These are phyloP conservation scores for Oryza rufipogon DNA, from an alignment of 176 grass and related monocot genomes.

Conservation along the genomic window DNA sequence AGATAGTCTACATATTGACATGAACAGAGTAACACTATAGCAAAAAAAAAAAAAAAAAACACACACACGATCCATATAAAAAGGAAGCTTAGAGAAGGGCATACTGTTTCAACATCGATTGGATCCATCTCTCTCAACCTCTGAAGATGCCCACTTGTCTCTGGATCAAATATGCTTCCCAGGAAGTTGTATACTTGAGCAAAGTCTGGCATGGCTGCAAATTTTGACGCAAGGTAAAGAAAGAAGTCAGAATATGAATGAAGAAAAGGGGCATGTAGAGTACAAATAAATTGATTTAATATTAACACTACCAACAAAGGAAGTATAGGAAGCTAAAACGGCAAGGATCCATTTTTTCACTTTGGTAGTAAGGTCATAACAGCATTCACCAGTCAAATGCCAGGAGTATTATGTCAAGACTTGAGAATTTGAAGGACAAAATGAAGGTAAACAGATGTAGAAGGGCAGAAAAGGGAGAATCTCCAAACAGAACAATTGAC, in stretches of 20 bases:
- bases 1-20: conserved; percentile 12
- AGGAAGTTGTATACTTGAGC: conserved; percentile 82
- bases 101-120: conserved; percentile 88
- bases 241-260: neutral
- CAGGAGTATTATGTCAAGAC: neutral
- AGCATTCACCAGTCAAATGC: neutral
- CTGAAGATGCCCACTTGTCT: conserved; percentile 68
- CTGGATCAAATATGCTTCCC: conserved; percentile 88
- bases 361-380: neutral
- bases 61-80: neutral
- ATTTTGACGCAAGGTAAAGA: conserved; percentile 8
- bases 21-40: neutral
- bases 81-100: conserved; percentile 34
- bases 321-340: neutral
- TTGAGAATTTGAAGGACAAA: neutral
- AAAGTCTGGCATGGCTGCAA: conserved; percentile 78
- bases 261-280: neutral
- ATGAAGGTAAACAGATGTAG: conserved; percentile 12
- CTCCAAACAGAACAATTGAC: neutral
- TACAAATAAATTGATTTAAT: neutral
- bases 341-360: neutral
- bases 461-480: neutral
- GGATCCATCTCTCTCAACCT: conserved; percentile 84
- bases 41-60: neutral
- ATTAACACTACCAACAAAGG: neutral